These are phyloP conservation scores for Penicillium sp. DNA, from an alignment of 2,329 filamentous ascomycete genomes.

Conservation along the genomic window DNA sequence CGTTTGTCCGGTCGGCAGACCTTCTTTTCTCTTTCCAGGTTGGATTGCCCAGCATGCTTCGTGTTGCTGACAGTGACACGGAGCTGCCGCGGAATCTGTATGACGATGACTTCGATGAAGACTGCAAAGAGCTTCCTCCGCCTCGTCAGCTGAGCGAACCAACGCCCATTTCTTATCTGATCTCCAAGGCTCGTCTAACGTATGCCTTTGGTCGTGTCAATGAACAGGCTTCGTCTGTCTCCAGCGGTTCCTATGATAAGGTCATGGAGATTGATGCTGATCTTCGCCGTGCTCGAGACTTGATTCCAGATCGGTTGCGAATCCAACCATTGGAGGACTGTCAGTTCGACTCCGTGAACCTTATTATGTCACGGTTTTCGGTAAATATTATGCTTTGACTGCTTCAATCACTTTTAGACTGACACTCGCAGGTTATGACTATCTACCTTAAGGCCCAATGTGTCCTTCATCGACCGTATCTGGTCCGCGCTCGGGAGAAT, in stretches of 20 bases:
- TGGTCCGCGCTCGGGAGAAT: slow-evolving; percentile 71
- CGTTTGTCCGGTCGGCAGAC: slow-evolving; percentile 55
- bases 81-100: slow-evolving; percentile 57
- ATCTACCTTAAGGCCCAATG: slow-evolving; percentile 85
- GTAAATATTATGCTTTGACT: slow-evolving; percentile 24
- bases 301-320: slow-evolving; percentile 73
- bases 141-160: slow-evolving; percentile 55
- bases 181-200: slow-evolving; percentile 42
- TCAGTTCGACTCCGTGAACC: slow-evolving; percentile 61
- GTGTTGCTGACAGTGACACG: slow-evolving; percentile 60
- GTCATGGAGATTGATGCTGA: slow-evolving; percentile 57
- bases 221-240: slow-evolving; percentile 40
- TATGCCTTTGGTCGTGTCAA: slow-evolving; percentile 43
- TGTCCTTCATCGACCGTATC: slow-evolving; percentile 81
- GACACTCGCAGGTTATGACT: slow-evolving; percentile 56
- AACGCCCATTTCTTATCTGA: slow-evolving; percentile 51
- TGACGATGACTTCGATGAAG: slow-evolving; percentile 60
- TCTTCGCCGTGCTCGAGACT: slow-evolving; percentile 54
- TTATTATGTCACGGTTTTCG: slow-evolving; percentile 76
- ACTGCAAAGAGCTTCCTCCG: slow-evolving; percentile 52
- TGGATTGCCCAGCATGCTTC: slow-evolving; percentile 62
- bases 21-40: slow-evolving; percentile 62
- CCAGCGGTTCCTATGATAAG: slow-evolving; percentile 53
- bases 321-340: slow-evolving; percentile 69
- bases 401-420: slow-evolving; percentile 1